Percentiles rank a stretch among this genome's conserved stretches.
phyloP scores from a whole-genome alignment of 2,329 filamentous ascomycete species.

The Triangularia verruculosa region DNA sequence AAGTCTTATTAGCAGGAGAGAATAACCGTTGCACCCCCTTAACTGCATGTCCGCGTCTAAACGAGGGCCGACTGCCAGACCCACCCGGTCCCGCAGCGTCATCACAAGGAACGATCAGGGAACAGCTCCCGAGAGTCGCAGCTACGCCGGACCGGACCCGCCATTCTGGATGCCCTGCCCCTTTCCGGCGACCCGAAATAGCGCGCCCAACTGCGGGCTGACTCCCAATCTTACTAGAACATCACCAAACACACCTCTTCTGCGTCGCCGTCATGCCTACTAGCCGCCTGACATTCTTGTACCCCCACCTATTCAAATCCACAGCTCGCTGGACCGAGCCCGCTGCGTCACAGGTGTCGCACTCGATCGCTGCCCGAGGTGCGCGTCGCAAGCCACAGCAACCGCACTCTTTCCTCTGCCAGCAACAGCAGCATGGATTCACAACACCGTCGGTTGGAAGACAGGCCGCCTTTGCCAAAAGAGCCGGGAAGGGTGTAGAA shows the following conservation, averaged over 20 bases:
- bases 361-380: constrained; percentile 21
- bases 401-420: constrained; percentile 22
- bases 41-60: neutral
- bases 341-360: constrained; percentile 36
- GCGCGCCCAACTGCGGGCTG: constrained; percentile 5
- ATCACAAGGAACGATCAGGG: constrained; percentile 1
- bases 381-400: constrained; percentile 25
- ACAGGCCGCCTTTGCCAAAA: constrained; percentile 47
- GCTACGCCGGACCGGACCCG: constrained; percentile 3
- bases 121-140: constrained; percentile 1
- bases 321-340: constrained; percentile 38
- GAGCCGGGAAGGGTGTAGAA: constrained; percentile 61
- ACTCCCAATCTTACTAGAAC: neutral
- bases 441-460: constrained; percentile 37
- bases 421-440: constrained; percentile 34
- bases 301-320: constrained; percentile 62
- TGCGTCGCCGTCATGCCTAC: constrained; percentile 51
- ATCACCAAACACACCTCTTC: neutral
- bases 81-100: neutral
- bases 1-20: neutral
- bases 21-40: neutral
- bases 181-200: constrained; percentile 12
- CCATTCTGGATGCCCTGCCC: constrained; percentile 3
- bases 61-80: neutral
- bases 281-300: constrained; percentile 63